Percentiles rank a stretch among this genome's conserved stretches.
phyloP scores from a whole-genome alignment of 805 yeast genomes.

The Priceomyces fermenticarens region DNA sequence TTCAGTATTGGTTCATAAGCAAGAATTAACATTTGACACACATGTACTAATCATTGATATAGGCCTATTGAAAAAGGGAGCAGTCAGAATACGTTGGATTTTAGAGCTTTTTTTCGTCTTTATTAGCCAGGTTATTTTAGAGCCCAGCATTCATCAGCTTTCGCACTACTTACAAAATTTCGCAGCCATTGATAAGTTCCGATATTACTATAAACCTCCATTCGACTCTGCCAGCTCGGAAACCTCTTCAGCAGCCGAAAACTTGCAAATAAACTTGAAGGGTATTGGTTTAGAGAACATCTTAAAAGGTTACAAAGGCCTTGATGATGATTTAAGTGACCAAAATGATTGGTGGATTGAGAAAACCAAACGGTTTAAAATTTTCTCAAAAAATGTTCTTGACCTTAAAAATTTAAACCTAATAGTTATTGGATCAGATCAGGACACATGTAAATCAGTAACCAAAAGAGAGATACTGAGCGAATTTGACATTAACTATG shows the following conservation, averaged over 20 bases:
- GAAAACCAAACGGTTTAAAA: slow-evolving; percentile 34
- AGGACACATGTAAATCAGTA: background rate
- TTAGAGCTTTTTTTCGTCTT: slow-evolving; percentile 32
- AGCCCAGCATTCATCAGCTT: slow-evolving; percentile 16
- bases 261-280: slow-evolving; percentile 34
- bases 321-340: slow-evolving; percentile 14
- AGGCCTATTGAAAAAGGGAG: slow-evolving; percentile 46
- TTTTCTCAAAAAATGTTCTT: slow-evolving; percentile 27
- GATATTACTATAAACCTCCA: slow-evolving; percentile 36
- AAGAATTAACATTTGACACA: slow-evolving; percentile 32
- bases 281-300: slow-evolving; percentile 35
- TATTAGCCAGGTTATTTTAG: slow-evolving; percentile 14
- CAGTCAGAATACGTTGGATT: slow-evolving; percentile 30
- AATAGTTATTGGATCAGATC: slow-evolving; percentile 13
- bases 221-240: slow-evolving; percentile 45
- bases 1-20: slow-evolving; percentile 40
- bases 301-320: slow-evolving; percentile 38
- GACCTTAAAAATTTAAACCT: slow-evolving; percentile 28
- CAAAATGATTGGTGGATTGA: slow-evolving; percentile 38
- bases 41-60: slow-evolving; percentile 49
- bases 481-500: slow-evolving; percentile 26
- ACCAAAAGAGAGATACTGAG: slow-evolving; percentile 23
- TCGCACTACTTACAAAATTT: slow-evolving; percentile 46
- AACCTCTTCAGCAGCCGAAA: slow-evolving; percentile 37
- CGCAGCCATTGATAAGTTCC: slow-evolving; percentile 44